Evolutionary conservation across 2,329 filamentous ascomycete species (phyloP).

Genomic region (Diaporthe capsici): DNA sequence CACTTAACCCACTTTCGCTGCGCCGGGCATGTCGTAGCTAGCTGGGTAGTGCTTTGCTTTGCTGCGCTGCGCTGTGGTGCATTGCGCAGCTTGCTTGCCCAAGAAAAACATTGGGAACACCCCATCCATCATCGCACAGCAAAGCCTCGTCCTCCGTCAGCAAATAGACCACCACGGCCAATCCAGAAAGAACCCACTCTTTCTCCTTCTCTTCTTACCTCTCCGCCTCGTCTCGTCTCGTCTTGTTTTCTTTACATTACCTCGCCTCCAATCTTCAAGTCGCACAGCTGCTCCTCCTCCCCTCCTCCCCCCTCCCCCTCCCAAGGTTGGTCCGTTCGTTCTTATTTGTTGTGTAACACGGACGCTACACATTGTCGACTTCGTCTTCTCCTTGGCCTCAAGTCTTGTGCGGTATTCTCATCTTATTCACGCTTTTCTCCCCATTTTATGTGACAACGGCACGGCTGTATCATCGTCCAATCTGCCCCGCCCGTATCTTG

Average conservation of each 20-base stretch:
- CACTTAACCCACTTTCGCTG: conserved; percentile 33
- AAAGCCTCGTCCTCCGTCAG: conserved; percentile 36
- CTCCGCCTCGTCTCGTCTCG: conserved; percentile 19
- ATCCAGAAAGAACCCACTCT: conserved; percentile 29
- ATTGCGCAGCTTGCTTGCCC: conserved; percentile 22
- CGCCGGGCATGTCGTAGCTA: conserved; percentile 31
- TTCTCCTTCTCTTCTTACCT: conserved; percentile 22
- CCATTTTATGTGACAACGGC: conserved; percentile 4
- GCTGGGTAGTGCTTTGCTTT: conserved; percentile 4
- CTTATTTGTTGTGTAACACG: conserved; percentile 6
- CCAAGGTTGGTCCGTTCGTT: conserved; percentile 27
- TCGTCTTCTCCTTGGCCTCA: background rate
- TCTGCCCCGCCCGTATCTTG: conserved; percentile 1
- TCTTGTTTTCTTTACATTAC: conserved; percentile 12
- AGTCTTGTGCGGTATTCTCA: background rate
- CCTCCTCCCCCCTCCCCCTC: background rate
- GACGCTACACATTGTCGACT: conserved; percentile 2
- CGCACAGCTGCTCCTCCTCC: conserved; percentile 7
- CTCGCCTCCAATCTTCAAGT: conserved; percentile 27
- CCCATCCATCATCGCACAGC: conserved; percentile 25
- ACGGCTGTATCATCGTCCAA: background rate
- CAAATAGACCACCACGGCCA: conserved; percentile 30
- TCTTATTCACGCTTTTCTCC: background rate
- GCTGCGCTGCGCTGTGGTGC: background rate
- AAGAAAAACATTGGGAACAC: conserved; percentile 25